phyloP scores from a whole-genome alignment of 2,329 filamentous ascomycete genomes.

The Xylaria sp. region DNA sequence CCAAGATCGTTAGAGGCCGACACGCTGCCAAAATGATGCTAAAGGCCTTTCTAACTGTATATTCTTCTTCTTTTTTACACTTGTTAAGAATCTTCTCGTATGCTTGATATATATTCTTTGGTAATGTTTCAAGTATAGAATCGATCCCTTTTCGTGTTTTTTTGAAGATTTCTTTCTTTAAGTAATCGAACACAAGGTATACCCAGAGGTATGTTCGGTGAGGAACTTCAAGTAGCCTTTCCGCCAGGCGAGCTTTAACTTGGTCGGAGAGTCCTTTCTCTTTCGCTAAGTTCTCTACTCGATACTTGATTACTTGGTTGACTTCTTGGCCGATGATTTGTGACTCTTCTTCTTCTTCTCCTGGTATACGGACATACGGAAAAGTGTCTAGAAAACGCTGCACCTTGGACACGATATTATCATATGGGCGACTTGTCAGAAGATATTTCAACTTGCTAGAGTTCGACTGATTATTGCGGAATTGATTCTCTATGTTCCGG shows the following conservation, averaged over 20 bases:
- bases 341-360: conserved; percentile 34
- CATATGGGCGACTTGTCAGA: conserved; percentile 33
- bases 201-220: conserved; percentile 36
- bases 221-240: conserved; percentile 17
- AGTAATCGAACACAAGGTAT: conserved; percentile 35
- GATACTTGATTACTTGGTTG: conserved; percentile 29
- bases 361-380: conserved; percentile 29
- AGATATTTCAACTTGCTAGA: conserved; percentile 22
- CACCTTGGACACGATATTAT: conserved; percentile 24
- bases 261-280: conserved; percentile 2
- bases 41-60: conserved; percentile 21
- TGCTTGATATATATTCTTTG: conserved; percentile 26
- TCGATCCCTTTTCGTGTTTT: conserved; percentile 13
- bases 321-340: conserved; percentile 29
- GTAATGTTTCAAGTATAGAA: conserved; percentile 7
- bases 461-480: background rate
- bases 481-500: conserved; percentile 13
- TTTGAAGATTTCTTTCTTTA: conserved; percentile 16
- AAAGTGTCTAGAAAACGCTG: background rate
- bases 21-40: conserved; percentile 24
- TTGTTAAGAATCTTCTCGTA: conserved; percentile 30
- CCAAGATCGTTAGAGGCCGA: conserved; percentile 26
- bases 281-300: conserved; percentile 15
- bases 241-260: conserved; percentile 11
- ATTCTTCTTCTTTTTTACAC: background rate